Evolutionary conservation across 164 flowering plant species (phyloP), one percentile per base, ranked within the genome.

Genomic region (Aristolochia contorta): DNA sequence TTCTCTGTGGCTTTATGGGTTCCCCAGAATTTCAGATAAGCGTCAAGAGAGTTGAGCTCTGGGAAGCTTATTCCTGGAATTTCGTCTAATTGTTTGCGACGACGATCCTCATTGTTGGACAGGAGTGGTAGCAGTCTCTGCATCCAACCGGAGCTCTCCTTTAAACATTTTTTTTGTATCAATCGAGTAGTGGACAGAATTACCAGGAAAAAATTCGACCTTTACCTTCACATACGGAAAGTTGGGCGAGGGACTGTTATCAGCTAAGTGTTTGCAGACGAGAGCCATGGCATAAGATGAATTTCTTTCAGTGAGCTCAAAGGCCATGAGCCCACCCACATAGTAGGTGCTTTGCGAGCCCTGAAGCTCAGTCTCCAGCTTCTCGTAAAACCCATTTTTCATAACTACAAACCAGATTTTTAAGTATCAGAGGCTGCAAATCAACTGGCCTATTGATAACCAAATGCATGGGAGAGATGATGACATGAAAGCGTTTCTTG

Each of bases 281-380:
- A 82, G 72, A 59, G 79, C 81, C 80, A 81, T 79, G 43, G 91
- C 72, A 68, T 87, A 87, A 53, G 83, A 74, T 59, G 96, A 78
- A 73, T 85, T 87, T 64, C 96, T 83, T 71, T 87, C 91, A 8
- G 91, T 87, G 54, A 87, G 87, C 74, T 87, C 96, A 69, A 87
- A 87, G 41, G 89, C 91, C 83, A 78, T 73, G 15, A 87, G 87
- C 32, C 96, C 96, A 48, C 91, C 89, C 1, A 79, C 80, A 64
- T 82, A 85, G 69, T 77, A 85, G 58, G 96, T 87, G 64, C 81
- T 85, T 32, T 72, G 64, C 54, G 50, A 65, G 19, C 91, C 91
- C 69, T 87, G 95, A 54, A 87, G 83, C 67, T 85, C 80, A 45
- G 69, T 72, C 60, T 87, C 95, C 70, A 84, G 49, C 64, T 68